Percentiles rank a stretch among this genome's conserved stretches.
phyloP scores from a whole-genome alignment of 805 yeast species.

The Suhomyces canberraensis region DNA sequence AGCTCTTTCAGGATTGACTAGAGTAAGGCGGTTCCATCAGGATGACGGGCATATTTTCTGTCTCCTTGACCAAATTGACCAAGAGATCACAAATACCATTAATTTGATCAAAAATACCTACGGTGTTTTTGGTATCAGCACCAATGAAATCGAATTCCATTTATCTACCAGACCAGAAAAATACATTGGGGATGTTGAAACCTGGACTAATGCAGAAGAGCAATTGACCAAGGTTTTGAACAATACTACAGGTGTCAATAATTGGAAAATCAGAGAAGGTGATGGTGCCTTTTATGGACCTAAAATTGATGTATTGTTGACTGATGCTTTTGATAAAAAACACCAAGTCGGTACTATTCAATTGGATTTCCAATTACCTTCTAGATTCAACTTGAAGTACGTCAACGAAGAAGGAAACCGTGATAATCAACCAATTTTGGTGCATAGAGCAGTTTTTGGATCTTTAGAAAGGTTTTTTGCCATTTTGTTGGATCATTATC shows the following conservation, averaged over 20 bases:
- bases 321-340: conserved; percentile 73
- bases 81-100: conserved; percentile 71
- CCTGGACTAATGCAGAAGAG: conserved; percentile 82
- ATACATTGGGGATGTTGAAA: conserved; percentile 69
- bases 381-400: conserved; percentile 72
- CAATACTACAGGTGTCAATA: conserved; percentile 39
- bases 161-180: conserved; percentile 86
- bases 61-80: conserved; percentile 66
- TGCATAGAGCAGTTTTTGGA: conserved; percentile 94
- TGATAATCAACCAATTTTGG: conserved; percentile 78
- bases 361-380: conserved; percentile 91
- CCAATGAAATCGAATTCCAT: conserved; percentile 52
- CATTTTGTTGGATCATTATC: conserved; percentile 80
- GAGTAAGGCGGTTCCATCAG: conserved; percentile 94
- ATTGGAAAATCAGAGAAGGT: conserved; percentile 79
- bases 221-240: conserved; percentile 61
- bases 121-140: conserved; percentile 55
- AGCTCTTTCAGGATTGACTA: conserved; percentile 84
- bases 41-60: conserved; percentile 98
- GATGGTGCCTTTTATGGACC: conserved; percentile 99
- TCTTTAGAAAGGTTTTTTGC: conserved; percentile 93
- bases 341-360: conserved; percentile 97
- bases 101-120: conserved; percentile 75
- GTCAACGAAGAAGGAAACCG: conserved; percentile 48
- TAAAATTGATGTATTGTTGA: conserved; percentile 81